Conservation (phyloP, 306 rosid genomes). For the Quillaja saponaria region DNA sequence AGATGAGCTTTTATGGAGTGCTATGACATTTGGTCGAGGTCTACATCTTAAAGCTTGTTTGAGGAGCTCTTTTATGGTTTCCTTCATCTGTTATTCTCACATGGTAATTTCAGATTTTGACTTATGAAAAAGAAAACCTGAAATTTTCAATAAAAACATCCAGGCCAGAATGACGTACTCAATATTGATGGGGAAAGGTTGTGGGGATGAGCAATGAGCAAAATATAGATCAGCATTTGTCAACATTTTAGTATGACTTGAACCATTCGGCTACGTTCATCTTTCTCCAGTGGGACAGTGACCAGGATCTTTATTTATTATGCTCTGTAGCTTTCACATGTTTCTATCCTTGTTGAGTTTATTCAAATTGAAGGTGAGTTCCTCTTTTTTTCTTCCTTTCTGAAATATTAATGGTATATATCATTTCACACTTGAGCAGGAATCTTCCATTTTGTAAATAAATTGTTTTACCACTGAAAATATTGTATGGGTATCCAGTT, state of each 20-base stretch:
- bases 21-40: too few relatives aligned
- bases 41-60: too few relatives aligned
- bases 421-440: constrained; percentile 9
- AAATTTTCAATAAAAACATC: constrained; percentile 30
- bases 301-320: constrained; percentile 5
- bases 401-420: constrained; percentile 14
- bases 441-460: neutral
- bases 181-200: constrained; percentile 48
- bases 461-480: neutral
- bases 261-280: constrained; percentile 10
- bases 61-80: constrained; percentile 2
- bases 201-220: constrained; percentile 20
- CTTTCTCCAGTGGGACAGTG: constrained; percentile 18
- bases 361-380: constrained; percentile 8
- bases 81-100: neutral
- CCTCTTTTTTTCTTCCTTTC: neutral
- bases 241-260: constrained; percentile 7
- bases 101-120: constrained; percentile 8
- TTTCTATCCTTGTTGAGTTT: constrained; percentile 26
- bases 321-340: constrained; percentile 13
- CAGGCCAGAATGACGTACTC: constrained; percentile 58
- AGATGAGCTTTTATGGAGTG: too few relatives aligned
- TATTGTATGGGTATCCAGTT: too few relatives aligned
- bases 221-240: constrained; percentile 15
- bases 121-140: constrained; percentile 1